Base-by-base conservation (phyloP, 148 eudicot genomes). In the Heliosperma pusillum region DNA sequence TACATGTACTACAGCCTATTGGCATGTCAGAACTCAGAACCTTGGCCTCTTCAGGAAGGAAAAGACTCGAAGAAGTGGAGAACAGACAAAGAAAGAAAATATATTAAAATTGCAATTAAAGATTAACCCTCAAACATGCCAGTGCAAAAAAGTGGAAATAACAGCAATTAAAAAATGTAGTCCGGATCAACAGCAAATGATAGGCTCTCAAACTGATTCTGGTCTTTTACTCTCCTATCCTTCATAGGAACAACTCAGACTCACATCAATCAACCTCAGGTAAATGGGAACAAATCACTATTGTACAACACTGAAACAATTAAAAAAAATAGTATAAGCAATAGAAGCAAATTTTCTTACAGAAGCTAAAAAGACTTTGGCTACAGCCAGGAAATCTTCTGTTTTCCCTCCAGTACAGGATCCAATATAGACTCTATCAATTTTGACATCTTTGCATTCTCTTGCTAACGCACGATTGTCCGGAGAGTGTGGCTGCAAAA, bases 381-480 rank as follows among this genome's bases (percentile, higher is more conserved):
- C 98, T 60, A 89, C 97, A 16, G 98, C 98, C 67, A 95, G 74
- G 72, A 95, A 95, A 82, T 95, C 98, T 82, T 95, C 97, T 44
- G 92, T 95, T 82, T 95, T 95, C 69, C 98, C 98, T 75, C 98
- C 98, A 70, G 97, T 90, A 84, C 98, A 95, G 71, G 97, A 95
- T 69, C 98, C 98, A 78, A 95, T 90, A 77, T 95, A 95, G 6
- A 95, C 98, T 83, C 98, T 89, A 77, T 95, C 98, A 44, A 95
- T 95, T 83, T 95, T 95, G 78, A 95, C 97, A 85, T 92, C 92
- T 82, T 89, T 92, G 85, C 98, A 95, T 74, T 95, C 97, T 83
- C 98, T 86, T 62, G 97, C 98, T 79, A 87, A 80, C 78, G 91
- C 98, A 77, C 98, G 96, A 71, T 95, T 95, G 80, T 95, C 98